These are phyloP conservation scores for Ceratobasidium sp. DNA, from an alignment of 1,284 basidiomycete species.

Conservation along the genomic window DNA sequence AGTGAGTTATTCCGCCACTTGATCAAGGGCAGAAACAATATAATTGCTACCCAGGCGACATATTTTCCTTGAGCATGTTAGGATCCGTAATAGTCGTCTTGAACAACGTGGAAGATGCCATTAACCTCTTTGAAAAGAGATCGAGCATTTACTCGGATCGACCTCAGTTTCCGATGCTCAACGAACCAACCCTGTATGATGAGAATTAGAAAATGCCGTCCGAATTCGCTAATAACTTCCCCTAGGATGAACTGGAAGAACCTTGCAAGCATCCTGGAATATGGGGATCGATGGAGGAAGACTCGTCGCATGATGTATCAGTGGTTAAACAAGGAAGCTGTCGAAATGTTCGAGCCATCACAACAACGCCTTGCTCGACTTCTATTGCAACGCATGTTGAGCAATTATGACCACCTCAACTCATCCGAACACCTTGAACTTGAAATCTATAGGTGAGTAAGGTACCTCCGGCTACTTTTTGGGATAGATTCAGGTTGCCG, in stretches of 20 bases:
- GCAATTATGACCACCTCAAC: background rate
- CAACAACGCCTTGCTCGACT: constrained; percentile 15
- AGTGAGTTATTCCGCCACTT: background rate
- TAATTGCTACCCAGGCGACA: background rate
- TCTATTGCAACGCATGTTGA: constrained; percentile 13
- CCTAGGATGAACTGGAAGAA: constrained; percentile 15
- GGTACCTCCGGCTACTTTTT: too few species aligned
- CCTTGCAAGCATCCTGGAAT: constrained; percentile 8
- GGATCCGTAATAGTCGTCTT: constrained; percentile 9
- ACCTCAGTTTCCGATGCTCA: constrained; percentile 1
- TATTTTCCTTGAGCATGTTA: constrained; percentile 1
- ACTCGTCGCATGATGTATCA: constrained; percentile 15
- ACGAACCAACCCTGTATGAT: background rate
- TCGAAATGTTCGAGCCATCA: background rate
- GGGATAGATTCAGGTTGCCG: too few species aligned
- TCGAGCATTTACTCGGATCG: constrained; percentile 12
- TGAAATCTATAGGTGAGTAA: constrained; percentile 17
- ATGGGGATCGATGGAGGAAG: constrained; percentile 29
- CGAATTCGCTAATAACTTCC: background rate
- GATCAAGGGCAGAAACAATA: background rate
- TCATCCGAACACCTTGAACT: constrained; percentile 4
- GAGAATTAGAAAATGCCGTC: background rate
- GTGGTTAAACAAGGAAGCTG: constrained; percentile 11
- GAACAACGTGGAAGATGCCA: background rate
- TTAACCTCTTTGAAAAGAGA: constrained; percentile 9